phyloP scores from a whole-genome alignment of 2,329 filamentous ascomycete genomes.

The Cytospora schulzeri region DNA sequence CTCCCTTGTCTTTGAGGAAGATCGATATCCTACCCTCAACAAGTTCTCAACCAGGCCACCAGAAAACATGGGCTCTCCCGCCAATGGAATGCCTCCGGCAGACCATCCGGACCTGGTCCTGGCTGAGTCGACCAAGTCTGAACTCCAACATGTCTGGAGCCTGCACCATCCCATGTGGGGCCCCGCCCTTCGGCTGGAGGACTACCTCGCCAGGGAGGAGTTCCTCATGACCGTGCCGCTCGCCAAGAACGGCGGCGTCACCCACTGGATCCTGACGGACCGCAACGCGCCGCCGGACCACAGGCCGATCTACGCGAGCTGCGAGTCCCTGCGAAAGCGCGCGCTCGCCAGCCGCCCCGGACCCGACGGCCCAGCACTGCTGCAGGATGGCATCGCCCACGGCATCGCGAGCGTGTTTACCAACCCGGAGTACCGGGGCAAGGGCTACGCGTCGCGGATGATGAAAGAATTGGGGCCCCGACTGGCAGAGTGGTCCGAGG shows the following conservation, averaged over 20 bases:
- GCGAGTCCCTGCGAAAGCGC: constrained; percentile 65
- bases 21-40: not conserved
- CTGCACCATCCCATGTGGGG: constrained; percentile 62
- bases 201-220: constrained; percentile 62
- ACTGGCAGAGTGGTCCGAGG: constrained; percentile 39
- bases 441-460: constrained; percentile 79
- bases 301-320: constrained; percentile 62
- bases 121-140: constrained; percentile 56
- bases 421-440: constrained; percentile 64
- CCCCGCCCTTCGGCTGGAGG: constrained; percentile 52
- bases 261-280: constrained; percentile 66
- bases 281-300: constrained; percentile 39
- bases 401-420: constrained; percentile 83
- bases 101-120: constrained; percentile 48
- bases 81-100: constrained; percentile 38
- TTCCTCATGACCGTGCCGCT: constrained; percentile 61
- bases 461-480: constrained; percentile 62
- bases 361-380: constrained; percentile 36
- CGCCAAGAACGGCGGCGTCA: constrained; percentile 59
- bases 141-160: constrained; percentile 57
- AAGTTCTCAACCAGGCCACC: not conserved
- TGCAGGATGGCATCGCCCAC: constrained; percentile 64
- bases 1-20: not conserved
- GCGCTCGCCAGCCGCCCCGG: constrained; percentile 48
- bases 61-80: constrained; percentile 39